phyloP scores from a whole-genome alignment of 352 stramenopile species.

The Elongisporangium prolatum region DNA sequence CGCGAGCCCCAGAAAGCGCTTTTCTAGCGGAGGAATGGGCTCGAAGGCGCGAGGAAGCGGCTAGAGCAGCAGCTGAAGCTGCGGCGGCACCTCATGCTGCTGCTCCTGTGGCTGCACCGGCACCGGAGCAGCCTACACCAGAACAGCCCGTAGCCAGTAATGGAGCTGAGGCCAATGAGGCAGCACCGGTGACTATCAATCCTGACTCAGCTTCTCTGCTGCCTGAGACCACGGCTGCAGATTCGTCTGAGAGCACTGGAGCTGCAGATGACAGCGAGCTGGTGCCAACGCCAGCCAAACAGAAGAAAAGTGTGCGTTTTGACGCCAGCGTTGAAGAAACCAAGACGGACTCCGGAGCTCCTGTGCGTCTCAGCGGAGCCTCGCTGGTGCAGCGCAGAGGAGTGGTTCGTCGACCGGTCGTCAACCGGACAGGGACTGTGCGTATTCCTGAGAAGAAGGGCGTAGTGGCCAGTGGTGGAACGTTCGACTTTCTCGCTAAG shows the following conservation, averaged over 20 bases:
- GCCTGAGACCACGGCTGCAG: constrained; percentile 12
- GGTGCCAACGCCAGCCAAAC: neutral
- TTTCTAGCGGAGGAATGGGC: constrained; percentile 70
- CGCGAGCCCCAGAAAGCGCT: constrained; percentile 46
- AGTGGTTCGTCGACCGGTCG: neutral
- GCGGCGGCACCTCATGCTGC: constrained; percentile 4
- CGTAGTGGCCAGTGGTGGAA: constrained; percentile 68
- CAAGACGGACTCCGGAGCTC: constrained; percentile 7
- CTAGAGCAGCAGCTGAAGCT: constrained; percentile 4
- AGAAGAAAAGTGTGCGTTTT: constrained; percentile 68
- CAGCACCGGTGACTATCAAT: neutral
- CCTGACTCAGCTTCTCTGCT: constrained; percentile 1
- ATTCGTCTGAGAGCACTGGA: neutral
- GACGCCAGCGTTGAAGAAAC: constrained; percentile 25
- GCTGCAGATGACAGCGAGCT: neutral
- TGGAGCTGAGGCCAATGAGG: neutral
- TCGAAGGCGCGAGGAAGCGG: constrained; percentile 22
- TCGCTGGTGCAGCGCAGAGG: neutral
- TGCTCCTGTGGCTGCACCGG: neutral
- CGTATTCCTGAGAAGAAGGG: constrained; percentile 43
- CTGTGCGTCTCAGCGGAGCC: neutral
- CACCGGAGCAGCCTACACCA: neutral
- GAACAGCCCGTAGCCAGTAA: constrained; percentile 1
- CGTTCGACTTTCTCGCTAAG: constrained; percentile 86
- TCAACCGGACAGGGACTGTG: constrained; percentile 4